These are phyloP conservation scores for Neurospora sp. DNA, from an alignment of 2,329 filamentous ascomycete species.

Conservation along the genomic window DNA sequence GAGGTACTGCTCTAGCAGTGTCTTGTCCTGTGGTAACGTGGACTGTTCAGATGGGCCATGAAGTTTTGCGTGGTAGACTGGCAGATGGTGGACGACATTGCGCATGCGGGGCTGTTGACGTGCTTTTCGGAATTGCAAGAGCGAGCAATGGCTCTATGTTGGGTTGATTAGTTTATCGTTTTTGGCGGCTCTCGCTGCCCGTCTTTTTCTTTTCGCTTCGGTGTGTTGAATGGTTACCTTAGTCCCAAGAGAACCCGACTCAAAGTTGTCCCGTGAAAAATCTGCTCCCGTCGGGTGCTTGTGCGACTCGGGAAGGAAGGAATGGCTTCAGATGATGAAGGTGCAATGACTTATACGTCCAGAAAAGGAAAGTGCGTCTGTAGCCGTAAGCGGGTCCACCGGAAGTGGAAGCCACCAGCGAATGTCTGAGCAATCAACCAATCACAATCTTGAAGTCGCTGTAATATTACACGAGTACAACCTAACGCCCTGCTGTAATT, in stretches of 20 bases:
- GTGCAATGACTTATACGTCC: neutral
- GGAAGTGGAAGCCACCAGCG: neutral
- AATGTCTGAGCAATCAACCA: neutral
- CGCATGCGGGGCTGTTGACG: neutral
- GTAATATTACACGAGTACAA: neutral
- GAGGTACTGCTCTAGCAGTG: neutral
- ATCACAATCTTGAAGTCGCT: neutral
- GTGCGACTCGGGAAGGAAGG: neutral
- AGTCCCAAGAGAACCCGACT: neutral
- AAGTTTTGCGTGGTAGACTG: neutral
- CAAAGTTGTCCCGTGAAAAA: neutral
- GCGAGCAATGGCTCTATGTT: neutral
- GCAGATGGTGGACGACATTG: neutral
- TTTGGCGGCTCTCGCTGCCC: neutral
- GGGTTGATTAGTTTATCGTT: neutral
- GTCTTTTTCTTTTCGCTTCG: neutral
- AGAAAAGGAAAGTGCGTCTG: neutral
- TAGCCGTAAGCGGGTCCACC: neutral
- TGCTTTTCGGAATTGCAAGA: neutral
- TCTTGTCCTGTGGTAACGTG: neutral
- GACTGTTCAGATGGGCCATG: neutral
- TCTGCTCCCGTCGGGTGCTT: neutral
- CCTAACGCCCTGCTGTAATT: neutral
- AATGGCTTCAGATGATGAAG: neutral
- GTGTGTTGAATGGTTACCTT: neutral